These are phyloP conservation scores for Allium cepa DNA, from an alignment of 106 monocot species.

Conservation along the genomic window DNA sequence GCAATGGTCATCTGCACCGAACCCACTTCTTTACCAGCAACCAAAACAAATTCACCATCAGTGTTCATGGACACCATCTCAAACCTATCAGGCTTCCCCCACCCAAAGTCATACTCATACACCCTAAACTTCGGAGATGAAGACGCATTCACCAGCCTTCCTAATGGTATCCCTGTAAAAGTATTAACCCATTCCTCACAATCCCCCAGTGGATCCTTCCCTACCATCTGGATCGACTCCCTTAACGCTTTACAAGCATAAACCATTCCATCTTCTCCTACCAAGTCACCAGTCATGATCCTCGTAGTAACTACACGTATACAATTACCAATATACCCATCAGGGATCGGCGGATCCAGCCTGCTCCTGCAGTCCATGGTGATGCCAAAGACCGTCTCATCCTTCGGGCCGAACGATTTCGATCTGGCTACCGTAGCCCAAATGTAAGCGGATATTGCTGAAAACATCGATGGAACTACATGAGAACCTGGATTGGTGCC, in stretches of 20 bases:
- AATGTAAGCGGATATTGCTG: not conserved
- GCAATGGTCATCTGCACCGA: not conserved
- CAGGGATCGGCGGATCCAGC: not conserved
- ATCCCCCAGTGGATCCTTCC: not conserved
- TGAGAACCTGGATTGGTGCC: not conserved
- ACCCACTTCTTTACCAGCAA: slow-evolving; percentile 6
- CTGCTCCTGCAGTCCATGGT: slow-evolving; percentile 2
- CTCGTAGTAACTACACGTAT: not conserved
- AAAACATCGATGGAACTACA: not conserved
- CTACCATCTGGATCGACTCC: not conserved
- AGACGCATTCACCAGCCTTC: not conserved
- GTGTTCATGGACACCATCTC: slow-evolving; percentile 10
- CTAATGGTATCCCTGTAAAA: not conserved
- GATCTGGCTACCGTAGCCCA: not conserved
- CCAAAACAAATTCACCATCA: slow-evolving; percentile 9
- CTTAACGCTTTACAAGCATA: slow-evolving; percentile 5
- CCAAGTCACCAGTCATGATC: not conserved
- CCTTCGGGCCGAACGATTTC: not conserved
- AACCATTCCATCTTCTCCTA: not conserved
- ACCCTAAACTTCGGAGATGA: slow-evolving; percentile 12
- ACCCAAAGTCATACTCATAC: slow-evolving; percentile 24
- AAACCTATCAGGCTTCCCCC: slow-evolving; percentile 11
- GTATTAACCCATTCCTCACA: not conserved
- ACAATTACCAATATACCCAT: slow-evolving; percentile 1
- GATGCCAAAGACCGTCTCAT: not conserved